These are phyloP conservation scores for Handroanthus guayacan DNA, from an alignment of 257 asterid species.

Conservation along the genomic window DNA sequence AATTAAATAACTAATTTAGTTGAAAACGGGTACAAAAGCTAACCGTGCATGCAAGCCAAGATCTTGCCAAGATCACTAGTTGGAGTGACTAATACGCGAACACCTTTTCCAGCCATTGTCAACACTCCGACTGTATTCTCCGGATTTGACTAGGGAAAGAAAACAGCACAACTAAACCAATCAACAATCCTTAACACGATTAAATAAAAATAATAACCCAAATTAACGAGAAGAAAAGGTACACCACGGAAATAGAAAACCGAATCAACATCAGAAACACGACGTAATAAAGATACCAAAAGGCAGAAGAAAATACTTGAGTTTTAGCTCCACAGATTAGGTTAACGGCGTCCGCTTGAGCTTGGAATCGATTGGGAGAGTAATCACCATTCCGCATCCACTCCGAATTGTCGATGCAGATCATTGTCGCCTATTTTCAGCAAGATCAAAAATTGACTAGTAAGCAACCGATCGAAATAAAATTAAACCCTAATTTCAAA, in stretches of 20 bases:
- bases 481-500: constrained; percentile 32
- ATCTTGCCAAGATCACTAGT: constrained; percentile 99
- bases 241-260: constrained; percentile 12
- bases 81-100: constrained; percentile 94
- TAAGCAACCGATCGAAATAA: constrained; percentile 5
- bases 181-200: constrained; percentile 13
- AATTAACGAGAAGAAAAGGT: background rate
- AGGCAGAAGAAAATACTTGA: constrained; percentile 52
- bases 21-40: constrained; percentile 36
- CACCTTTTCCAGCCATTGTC: constrained; percentile 98
- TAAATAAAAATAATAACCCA: constrained; percentile 13
- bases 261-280: constrained; percentile 25
- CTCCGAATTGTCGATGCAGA: constrained; percentile 96
- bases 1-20: constrained; percentile 2
- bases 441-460: constrained; percentile 11
- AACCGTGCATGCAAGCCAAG: constrained; percentile 98
- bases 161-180: background rate
- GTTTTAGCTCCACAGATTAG: constrained; percentile 99
- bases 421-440: constrained; percentile 80
- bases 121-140: constrained; percentile 95
- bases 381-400: constrained; percentile 99
- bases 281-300: background rate
- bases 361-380: constrained; percentile 83
- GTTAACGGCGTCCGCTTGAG: constrained; percentile 92
- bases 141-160: constrained; percentile 74